phyloP scores from a whole-genome alignment of 441 rosid species.

The Raphanus hybrid region DNA sequence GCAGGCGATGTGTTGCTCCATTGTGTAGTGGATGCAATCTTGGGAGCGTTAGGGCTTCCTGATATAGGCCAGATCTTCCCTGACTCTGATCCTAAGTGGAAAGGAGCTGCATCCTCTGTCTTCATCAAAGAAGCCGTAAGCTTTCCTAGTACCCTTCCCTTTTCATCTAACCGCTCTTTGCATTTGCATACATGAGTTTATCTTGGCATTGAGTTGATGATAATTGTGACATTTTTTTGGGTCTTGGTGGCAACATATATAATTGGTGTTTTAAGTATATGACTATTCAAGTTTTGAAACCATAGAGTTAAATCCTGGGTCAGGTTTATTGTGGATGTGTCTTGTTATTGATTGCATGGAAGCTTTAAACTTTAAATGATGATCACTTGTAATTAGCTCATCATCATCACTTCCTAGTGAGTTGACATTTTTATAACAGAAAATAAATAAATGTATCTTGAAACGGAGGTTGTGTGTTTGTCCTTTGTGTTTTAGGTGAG shows the following conservation, averaged over 20 bases:
- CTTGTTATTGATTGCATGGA: not conserved
- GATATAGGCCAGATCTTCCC: conserved; percentile 98
- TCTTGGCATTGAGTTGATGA: too few species aligned
- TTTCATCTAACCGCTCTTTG: too few species aligned
- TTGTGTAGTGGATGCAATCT: conserved; percentile 97
- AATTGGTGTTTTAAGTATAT: too few species aligned
- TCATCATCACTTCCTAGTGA: not conserved
- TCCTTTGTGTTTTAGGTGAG: conserved; percentile 56
- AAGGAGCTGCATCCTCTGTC: conserved; percentile 90
- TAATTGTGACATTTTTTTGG: too few species aligned
- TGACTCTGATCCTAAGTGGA: conserved; percentile 93
- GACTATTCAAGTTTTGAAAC: too few species aligned
- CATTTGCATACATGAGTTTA: too few species aligned
- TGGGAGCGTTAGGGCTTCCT: conserved; percentile 95
- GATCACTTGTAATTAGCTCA: conserved; percentile 14
- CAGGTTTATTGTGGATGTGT: too few species aligned
- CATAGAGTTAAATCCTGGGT: too few species aligned
- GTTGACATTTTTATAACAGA: not conserved
- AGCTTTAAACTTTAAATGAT: not conserved
- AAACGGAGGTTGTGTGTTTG: not conserved
- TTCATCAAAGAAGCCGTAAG: conserved; percentile 96
- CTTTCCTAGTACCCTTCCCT: not conserved
- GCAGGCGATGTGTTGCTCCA: conserved; percentile 96
- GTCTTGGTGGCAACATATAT: too few species aligned
- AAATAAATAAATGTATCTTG: not conserved